Percentiles rank a stretch among this genome's conserved stretches.
These are phyloP conservation scores for Diaporthe aspalathi DNA, from an alignment of 2,329 filamentous ascomycete species.

Conservation along the genomic window DNA sequence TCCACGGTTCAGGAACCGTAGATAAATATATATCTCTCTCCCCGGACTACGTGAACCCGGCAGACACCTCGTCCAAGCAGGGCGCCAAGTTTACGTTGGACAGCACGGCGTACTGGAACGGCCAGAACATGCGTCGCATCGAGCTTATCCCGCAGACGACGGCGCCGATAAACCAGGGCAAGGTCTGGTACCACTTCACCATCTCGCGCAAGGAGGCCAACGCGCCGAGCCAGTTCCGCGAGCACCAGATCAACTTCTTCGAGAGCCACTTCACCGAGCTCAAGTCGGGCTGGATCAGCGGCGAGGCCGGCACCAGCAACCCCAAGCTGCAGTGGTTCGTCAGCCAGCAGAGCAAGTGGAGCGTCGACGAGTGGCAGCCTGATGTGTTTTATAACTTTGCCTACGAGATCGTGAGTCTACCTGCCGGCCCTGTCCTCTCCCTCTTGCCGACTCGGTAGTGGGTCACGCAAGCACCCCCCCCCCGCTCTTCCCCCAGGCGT, in stretches of 20 bases:
- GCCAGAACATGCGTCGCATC: slow-evolving; percentile 77
- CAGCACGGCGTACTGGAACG: slow-evolving; percentile 76
- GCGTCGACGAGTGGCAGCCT: slow-evolving; percentile 65
- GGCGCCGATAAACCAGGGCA: slow-evolving; percentile 73
- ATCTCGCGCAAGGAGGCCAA: slow-evolving; percentile 70
- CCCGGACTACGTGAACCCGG: slow-evolving; percentile 71
- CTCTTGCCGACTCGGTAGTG: slow-evolving; percentile 55
- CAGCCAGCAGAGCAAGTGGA: slow-evolving; percentile 72
- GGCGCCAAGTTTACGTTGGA: slow-evolving; percentile 77
- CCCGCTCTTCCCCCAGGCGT: not conserved
- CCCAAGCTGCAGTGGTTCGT: slow-evolving; percentile 74
- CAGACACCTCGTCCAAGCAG: slow-evolving; percentile 69
- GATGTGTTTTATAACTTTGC: slow-evolving; percentile 75
- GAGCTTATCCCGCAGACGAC: slow-evolving; percentile 79
- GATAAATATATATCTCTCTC: slow-evolving; percentile 72
- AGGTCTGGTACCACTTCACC: slow-evolving; percentile 79
- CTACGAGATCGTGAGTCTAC: slow-evolving; percentile 61
- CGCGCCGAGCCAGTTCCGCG: slow-evolving; percentile 68
- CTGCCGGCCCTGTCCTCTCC: slow-evolving; percentile 52
- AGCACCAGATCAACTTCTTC: slow-evolving; percentile 74
- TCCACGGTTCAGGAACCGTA: slow-evolving; percentile 70
- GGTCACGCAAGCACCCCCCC: too few species aligned
- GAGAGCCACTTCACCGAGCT: slow-evolving; percentile 81
- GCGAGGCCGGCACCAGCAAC: slow-evolving; percentile 56
- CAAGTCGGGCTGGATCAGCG: slow-evolving; percentile 73